Conservation (phyloP, 2,329 filamentous ascomycete genomes). For the Coniochaeta sp. region DNA sequence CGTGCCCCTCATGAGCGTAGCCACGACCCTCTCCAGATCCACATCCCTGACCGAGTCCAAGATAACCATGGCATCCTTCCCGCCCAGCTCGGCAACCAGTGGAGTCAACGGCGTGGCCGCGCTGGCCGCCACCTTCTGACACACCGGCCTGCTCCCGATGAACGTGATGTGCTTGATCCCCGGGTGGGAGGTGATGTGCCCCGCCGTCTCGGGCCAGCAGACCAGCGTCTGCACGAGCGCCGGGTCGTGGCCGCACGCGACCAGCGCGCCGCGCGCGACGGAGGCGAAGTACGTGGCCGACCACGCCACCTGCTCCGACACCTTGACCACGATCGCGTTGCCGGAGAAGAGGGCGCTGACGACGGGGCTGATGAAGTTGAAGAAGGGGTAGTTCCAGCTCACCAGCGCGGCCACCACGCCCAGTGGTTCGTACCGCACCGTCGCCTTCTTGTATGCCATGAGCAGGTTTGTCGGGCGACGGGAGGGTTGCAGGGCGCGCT, state of each 20-base stretch:
- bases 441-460: conserved; percentile 93
- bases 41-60: conserved; percentile 63
- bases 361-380: conserved; percentile 87
- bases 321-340: conserved; percentile 88
- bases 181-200: conserved; percentile 77
- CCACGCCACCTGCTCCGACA: conserved; percentile 94
- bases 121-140: conserved; percentile 78
- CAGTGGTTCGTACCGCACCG: conserved; percentile 83
- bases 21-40: conserved; percentile 65
- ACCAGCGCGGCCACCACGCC: conserved; percentile 90
- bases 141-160: conserved; percentile 83
- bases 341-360: conserved; percentile 88
- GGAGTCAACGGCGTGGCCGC: conserved; percentile 84
- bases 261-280: conserved; percentile 72
- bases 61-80: conserved; percentile 88
- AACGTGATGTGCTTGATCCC: conserved; percentile 87
- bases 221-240: conserved; percentile 77
- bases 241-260: conserved; percentile 74
- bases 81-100: conserved; percentile 84
- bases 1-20: conserved; percentile 82
- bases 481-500: conserved; percentile 67
- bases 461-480: conserved; percentile 79
- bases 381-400: conserved; percentile 96
- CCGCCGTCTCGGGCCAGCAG: conserved; percentile 81
- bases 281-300: conserved; percentile 74